Evolutionary conservation across 768 basidiomycete genomes (phyloP).

Genomic region (Tubosaeta brunneosetosa): DNA sequence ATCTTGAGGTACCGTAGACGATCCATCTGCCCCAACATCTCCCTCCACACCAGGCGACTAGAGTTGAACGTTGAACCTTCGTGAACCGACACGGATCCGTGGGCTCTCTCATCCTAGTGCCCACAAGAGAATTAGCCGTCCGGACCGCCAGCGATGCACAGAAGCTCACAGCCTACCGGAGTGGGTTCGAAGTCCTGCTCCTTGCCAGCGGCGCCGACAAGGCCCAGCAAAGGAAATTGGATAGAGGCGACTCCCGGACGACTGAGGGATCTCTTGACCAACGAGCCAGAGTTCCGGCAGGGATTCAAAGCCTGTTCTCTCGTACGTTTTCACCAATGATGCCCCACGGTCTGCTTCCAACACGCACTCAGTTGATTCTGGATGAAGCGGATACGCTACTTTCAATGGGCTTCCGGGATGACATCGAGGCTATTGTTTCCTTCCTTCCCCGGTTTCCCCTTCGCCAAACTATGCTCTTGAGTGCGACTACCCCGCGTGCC

Average conservation of each 20-base stretch:
- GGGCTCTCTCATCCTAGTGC: conserved; percentile 79
- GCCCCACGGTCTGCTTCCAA: background rate
- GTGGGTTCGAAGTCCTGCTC: conserved; percentile 63
- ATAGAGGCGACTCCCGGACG: conserved; percentile 79
- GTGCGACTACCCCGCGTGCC: conserved; percentile 73
- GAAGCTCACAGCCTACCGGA: conserved; percentile 57
- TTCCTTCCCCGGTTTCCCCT: conserved; percentile 56
- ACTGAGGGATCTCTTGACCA: conserved; percentile 65
- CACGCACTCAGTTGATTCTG: conserved; percentile 62
- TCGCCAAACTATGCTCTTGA: conserved; percentile 91
- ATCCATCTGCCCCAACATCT: too few species aligned
- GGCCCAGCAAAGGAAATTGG: conserved; percentile 65
- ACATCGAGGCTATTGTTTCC: conserved; percentile 67
- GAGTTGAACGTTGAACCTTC: too few species aligned
- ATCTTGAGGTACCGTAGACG: too few species aligned
- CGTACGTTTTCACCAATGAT: conserved; percentile 38
- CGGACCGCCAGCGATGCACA: conserved; percentile 85
- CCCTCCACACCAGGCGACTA: too few species aligned
- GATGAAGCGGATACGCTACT: conserved; percentile 92
- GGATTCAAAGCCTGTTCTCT: conserved; percentile 54
- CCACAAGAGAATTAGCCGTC: conserved; percentile 85
- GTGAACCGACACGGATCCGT: conserved; percentile 44
- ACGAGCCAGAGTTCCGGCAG: conserved; percentile 49
- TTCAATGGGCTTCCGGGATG: conserved; percentile 88
- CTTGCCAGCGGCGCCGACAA: conserved; percentile 77